Conservation (phyloP, 257 asterid genomes). For the Solanum infundibuliforme region DNA sequence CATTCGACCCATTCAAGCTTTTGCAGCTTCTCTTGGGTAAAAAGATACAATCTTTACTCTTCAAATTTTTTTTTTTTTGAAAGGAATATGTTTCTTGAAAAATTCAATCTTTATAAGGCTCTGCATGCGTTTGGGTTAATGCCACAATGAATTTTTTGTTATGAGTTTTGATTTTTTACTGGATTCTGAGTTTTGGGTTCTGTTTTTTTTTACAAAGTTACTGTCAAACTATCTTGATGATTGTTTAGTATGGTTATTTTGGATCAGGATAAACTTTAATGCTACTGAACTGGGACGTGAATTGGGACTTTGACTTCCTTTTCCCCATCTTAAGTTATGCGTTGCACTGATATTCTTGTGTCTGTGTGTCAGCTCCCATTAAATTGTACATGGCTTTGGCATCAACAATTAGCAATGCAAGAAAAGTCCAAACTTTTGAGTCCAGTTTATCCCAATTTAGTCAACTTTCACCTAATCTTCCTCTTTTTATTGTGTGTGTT, state of each 20-base stretch:
- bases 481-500: background rate
- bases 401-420: background rate
- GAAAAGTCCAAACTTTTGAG: background rate
- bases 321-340: background rate
- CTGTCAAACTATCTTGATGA: background rate
- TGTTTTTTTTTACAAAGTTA: background rate
- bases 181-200: background rate
- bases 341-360: background rate
- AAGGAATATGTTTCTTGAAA: background rate
- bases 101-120: background rate
- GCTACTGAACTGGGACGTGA: background rate
- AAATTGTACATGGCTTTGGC: background rate
- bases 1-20: slow-evolving; percentile 35
- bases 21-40: slow-evolving; percentile 40
- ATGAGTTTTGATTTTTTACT: background rate
- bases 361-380: background rate
- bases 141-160: background rate
- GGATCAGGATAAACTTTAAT: background rate
- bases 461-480: background rate
- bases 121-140: background rate
- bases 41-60: background rate
- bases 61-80: background rate
- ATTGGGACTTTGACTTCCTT: background rate
- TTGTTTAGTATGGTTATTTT: background rate
- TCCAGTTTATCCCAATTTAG: background rate